Evolutionary conservation across 306 rosid species (phyloP).

Genomic region (Vigna trinervia): DNA sequence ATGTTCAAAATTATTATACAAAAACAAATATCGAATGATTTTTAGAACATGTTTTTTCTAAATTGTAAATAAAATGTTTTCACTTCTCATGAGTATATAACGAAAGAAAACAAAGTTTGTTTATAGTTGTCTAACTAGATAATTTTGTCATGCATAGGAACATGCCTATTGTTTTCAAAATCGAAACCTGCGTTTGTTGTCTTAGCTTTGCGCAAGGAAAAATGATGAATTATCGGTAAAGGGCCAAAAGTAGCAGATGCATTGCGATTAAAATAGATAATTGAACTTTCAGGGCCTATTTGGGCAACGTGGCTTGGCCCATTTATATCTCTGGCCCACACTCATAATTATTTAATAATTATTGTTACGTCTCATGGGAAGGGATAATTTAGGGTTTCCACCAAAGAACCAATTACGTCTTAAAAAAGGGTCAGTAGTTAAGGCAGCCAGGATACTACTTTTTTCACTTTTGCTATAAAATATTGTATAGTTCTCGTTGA

Average conservation of each 20-base stretch:
- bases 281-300: conserved; percentile 19
- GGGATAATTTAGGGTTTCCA: background rate
- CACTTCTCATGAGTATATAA: background rate
- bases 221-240: background rate
- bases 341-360: background rate
- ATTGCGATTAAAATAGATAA: no score
- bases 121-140: background rate
- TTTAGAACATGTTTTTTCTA: no score
- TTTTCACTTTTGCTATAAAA: no score
- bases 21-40: background rate
- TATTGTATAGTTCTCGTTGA: no score
- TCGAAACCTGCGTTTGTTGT: no score
- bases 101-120: background rate
- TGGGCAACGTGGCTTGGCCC: conserved; percentile 34
- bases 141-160: no score
- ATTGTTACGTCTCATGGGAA: no score
- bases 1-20: background rate
- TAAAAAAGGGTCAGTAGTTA: no score
- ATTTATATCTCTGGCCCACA: conserved; percentile 28
- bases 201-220: no score
- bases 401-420: background rate
- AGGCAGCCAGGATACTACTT: no score
- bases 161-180: no score
- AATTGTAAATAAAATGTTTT: background rate
- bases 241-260: conserved; percentile 1